Evolutionary conservation across 2,329 filamentous ascomycete genomes (phyloP).

Genomic region (Amylocarpus encephaloides): DNA sequence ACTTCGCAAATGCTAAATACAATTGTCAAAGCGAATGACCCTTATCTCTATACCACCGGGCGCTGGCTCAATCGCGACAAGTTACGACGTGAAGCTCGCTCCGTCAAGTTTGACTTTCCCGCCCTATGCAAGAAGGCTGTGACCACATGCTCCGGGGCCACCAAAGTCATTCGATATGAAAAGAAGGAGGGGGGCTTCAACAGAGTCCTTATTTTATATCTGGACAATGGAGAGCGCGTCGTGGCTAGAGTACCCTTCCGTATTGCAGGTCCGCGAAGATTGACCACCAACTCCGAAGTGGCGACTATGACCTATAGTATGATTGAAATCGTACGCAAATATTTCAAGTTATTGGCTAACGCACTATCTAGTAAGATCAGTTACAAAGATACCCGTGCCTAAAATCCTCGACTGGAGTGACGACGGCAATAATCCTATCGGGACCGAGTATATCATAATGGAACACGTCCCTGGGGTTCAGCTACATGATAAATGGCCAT

Average conservation of each 20-base stretch:
- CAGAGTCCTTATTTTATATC: conserved; percentile 37
- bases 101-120: conserved; percentile 36
- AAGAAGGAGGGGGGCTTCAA: conserved; percentile 42
- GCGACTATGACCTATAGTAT: conserved; percentile 39
- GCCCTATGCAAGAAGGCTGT: conserved; percentile 34
- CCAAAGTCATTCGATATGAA: conserved; percentile 30
- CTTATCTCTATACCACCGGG: conserved; percentile 32
- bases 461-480: conserved; percentile 32
- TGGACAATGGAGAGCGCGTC: conserved; percentile 34
- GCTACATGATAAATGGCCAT: conserved; percentile 31
- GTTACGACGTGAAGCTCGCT: conserved; percentile 32
- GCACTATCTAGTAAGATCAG: conserved; percentile 21
- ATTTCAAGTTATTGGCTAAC: too few species aligned
- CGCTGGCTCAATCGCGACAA: conserved; percentile 36
- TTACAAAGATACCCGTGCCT: conserved; percentile 37
- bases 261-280: conserved; percentile 33
- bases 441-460: conserved; percentile 37
- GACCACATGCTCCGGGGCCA: conserved; percentile 33
- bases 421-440: conserved; percentile 29
- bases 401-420: conserved; percentile 38
- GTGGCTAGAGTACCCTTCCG: conserved; percentile 38
- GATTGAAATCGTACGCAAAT: too few species aligned
- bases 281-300: conserved; percentile 38
- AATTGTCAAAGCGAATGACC: too few species aligned
- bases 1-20: too few species aligned